Conservation (phyloP, 108 stramenopile genomes). For the Skeletonema menzelii region DNA sequence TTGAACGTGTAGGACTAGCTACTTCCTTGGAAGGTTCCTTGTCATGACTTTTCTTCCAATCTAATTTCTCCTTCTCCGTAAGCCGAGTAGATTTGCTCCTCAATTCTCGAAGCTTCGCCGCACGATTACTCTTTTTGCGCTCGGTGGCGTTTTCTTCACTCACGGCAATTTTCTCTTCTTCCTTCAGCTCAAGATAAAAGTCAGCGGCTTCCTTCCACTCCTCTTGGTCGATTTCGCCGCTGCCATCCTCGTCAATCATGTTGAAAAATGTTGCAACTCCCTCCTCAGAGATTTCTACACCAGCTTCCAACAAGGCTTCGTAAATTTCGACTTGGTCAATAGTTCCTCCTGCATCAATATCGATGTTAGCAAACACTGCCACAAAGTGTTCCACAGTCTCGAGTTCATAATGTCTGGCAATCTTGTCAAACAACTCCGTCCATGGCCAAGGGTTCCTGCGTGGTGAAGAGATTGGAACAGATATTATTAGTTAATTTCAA, state of each 20-base stretch:
- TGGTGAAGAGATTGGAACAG: neutral
- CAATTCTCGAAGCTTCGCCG: no score
- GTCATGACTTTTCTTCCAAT: no score
- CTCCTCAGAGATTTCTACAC: conserved; percentile 18
- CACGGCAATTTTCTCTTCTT: conserved; percentile 10
- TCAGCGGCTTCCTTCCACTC: conserved; percentile 32
- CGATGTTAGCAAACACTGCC: conserved; percentile 33
- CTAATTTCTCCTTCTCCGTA: no score
- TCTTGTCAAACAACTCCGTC: conserved; percentile 10
- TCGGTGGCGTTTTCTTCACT: no score
- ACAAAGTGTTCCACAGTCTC: conserved; percentile 2
- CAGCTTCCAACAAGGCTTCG: conserved; percentile 12
- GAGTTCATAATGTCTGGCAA: neutral
- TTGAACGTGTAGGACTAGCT: no score
- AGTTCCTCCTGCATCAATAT: conserved; percentile 24
- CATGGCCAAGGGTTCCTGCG: neutral
- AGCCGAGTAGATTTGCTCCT: no score
- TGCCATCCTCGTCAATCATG: conserved; percentile 26
- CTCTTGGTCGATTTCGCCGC: conserved; percentile 23
- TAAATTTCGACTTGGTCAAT: conserved; percentile 26
- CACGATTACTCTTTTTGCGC: no score
- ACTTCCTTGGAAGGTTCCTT: no score
- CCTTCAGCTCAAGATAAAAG: conserved; percentile 3
- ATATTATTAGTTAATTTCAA: neutral
- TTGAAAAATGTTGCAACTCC: conserved; percentile 16